A percentile compares a stretch with the other conserved stretches of the same genome.
Evolutionary conservation across 768 basidiomycete genomes (phyloP).

Genomic region (Krasilnikovozyma curviuscula): DNA sequence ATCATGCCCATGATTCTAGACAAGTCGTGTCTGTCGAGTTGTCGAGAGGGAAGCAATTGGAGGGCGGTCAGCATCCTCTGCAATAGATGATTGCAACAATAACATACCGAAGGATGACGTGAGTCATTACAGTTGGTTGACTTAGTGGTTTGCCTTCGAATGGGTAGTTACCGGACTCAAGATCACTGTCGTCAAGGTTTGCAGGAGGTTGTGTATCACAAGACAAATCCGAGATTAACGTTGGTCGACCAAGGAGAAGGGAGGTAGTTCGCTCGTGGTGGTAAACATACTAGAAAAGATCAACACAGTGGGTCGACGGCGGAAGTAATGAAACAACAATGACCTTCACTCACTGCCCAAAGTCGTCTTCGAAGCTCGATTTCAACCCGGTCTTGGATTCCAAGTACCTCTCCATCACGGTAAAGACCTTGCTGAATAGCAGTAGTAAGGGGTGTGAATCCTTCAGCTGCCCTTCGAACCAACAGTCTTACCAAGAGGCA

Average conservation of each 20-base stretch:
- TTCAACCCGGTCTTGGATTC: conserved; percentile 25
- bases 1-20: conserved; percentile 27
- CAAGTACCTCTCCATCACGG: conserved; percentile 25
- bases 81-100: not conserved
- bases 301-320: too few relatives aligned
- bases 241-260: conserved; percentile 26
- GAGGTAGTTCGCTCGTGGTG: conserved; percentile 28
- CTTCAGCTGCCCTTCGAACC: conserved; percentile 26
- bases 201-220: conserved; percentile 26
- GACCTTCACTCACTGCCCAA: too few relatives aligned
- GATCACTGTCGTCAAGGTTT: conserved; percentile 27
- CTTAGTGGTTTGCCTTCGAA: conserved; percentile 25
- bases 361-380: conserved; percentile 26
- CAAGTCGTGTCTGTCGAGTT: conserved; percentile 20
- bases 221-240: conserved; percentile 25
- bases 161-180: conserved; percentile 23
- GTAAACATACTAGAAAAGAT: too few relatives aligned
- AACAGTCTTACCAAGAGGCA: conserved; percentile 19
- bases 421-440: conserved; percentile 28
- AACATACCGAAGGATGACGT: conserved; percentile 24
- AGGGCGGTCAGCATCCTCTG: not conserved
- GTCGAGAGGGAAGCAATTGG: not conserved
- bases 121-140: conserved; percentile 25
- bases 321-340: too few relatives aligned
- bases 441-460: conserved; percentile 27